phyloP scores from a whole-genome alignment of 2,329 filamentous ascomycete genomes.

The Xylaria sp. region DNA sequence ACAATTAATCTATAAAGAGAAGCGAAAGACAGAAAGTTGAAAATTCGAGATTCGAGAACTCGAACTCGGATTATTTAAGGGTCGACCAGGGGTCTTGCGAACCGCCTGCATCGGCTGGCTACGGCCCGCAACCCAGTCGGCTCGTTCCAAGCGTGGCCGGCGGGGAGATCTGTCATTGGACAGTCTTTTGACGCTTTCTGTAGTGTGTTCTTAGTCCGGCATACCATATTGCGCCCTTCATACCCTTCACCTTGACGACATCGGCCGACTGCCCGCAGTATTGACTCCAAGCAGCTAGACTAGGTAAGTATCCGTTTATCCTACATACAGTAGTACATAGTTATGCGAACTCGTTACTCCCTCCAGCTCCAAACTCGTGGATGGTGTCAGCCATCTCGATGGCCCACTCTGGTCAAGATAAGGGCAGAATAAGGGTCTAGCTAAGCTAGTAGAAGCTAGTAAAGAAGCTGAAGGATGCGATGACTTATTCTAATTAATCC shows the following conservation, averaged over 20 bases:
- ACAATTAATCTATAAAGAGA: background rate
- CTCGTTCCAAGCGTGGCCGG: background rate
- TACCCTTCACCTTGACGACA: slow-evolving; percentile 33
- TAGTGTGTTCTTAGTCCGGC: background rate
- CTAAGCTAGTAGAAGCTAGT: background rate
- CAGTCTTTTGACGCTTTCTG: background rate
- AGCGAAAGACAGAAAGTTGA: background rate
- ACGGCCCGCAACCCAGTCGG: slow-evolving; percentile 12
- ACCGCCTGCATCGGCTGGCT: slow-evolving; percentile 17
- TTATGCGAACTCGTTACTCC: too few species aligned
- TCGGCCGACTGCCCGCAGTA: slow-evolving; percentile 17
- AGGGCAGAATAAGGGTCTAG: background rate
- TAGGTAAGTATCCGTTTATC: background rate
- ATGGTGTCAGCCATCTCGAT: background rate
- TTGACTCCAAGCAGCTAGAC: background rate
- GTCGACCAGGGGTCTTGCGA: slow-evolving; percentile 3
- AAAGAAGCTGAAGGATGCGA: background rate
- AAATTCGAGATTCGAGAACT: background rate
- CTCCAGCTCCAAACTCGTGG: background rate
- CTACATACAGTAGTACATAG: background rate
- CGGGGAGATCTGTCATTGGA: slow-evolving; percentile 7
- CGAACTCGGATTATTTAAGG: slow-evolving; percentile 8
- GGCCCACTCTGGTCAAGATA: background rate
- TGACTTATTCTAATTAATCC: background rate
- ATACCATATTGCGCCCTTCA: slow-evolving; percentile 23